Percentiles rank a stretch among this genome's conserved stretches.
Conservation (phyloP, 495 filamentous ascomycete species). For the Pseudomonodictys pantanalensis region DNA sequence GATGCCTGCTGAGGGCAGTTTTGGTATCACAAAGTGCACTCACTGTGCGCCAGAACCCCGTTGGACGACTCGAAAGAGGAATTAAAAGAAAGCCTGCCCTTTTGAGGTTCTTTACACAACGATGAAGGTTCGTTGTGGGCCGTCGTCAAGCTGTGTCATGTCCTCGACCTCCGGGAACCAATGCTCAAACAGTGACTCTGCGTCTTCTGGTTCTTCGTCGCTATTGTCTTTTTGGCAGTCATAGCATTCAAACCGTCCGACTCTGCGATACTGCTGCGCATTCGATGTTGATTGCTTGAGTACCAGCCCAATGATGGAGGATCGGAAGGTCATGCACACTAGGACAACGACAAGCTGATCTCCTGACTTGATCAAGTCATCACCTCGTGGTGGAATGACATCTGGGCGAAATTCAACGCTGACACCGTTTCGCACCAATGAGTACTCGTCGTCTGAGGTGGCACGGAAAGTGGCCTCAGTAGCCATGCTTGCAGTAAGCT, state of each 20-base stretch:
- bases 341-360: slow-evolving; percentile 24
- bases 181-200: slow-evolving; percentile 23
- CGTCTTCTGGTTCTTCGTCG: slow-evolving; percentile 21
- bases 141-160: slow-evolving; percentile 28
- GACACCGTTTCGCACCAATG: slow-evolving; percentile 19
- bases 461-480: slow-evolving; percentile 21
- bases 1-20: no score
- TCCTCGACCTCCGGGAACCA: slow-evolving; percentile 33
- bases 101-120: slow-evolving; percentile 14
- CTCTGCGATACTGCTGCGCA: slow-evolving; percentile 16
- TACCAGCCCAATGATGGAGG: slow-evolving; percentile 30
- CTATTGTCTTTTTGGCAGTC: slow-evolving; percentile 18
- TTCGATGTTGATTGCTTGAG: slow-evolving; percentile 16
- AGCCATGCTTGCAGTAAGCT: slow-evolving; percentile 25
- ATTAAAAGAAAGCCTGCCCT: no score
- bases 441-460: slow-evolving; percentile 9
- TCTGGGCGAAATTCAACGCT: slow-evolving; percentile 29
- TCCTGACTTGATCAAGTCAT: slow-evolving; percentile 11
- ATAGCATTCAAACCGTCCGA: slow-evolving; percentile 31
- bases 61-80: no score
- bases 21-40: no score
- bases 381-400: slow-evolving; percentile 10
- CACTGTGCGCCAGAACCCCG: no score
- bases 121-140: slow-evolving; percentile 20
- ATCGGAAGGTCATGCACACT: slow-evolving; percentile 30